These are phyloP conservation scores for Ogataea naganishii DNA, from an alignment of 805 yeast species.

Conservation along the genomic window DNA sequence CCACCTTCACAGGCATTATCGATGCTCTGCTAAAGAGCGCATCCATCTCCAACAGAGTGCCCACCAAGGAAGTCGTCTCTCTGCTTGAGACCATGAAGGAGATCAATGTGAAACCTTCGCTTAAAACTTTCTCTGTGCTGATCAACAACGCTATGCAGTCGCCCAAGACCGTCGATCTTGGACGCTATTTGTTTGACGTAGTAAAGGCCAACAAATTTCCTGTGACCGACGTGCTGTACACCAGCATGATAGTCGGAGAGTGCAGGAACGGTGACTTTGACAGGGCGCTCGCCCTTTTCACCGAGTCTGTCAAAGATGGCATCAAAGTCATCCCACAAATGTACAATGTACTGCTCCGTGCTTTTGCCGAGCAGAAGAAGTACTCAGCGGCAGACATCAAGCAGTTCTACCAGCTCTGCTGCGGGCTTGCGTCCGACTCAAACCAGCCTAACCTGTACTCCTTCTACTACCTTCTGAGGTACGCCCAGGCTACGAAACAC, in stretches of 20 bases:
- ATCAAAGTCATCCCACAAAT: constrained; percentile 27
- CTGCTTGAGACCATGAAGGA: constrained; percentile 30
- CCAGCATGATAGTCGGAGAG: constrained; percentile 40
- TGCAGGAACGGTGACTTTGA: constrained; percentile 30
- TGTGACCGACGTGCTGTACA: constrained; percentile 29
- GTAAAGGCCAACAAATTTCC: constrained; percentile 25
- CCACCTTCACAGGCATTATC: constrained; percentile 53
- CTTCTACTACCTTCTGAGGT: constrained; percentile 35
- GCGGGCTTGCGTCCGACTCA: constrained; percentile 11
- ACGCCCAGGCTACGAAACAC: constrained; percentile 27
- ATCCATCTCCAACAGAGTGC: constrained; percentile 31
- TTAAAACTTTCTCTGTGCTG: constrained; percentile 40
- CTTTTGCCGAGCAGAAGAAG: constrained; percentile 30
- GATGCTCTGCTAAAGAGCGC: constrained; percentile 45
- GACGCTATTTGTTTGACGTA: constrained; percentile 37
- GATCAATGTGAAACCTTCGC: constrained; percentile 29
- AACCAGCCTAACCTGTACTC: constrained; percentile 41
- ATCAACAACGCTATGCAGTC: constrained; percentile 44
- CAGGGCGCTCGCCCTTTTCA: constrained; percentile 33
- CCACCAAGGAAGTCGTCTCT: constrained; percentile 20
- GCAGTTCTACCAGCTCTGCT: constrained; percentile 29
- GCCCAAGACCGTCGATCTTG: constrained; percentile 39
- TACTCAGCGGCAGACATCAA: constrained; percentile 29
- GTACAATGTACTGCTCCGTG: constrained; percentile 40
- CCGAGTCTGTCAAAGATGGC: constrained; percentile 24